A percentile compares a stretch with the other conserved stretches of the same genome.
Evolutionary conservation across 768 basidiomycete genomes (phyloP).

Genomic region (Dacryopinax spathularia): DNA sequence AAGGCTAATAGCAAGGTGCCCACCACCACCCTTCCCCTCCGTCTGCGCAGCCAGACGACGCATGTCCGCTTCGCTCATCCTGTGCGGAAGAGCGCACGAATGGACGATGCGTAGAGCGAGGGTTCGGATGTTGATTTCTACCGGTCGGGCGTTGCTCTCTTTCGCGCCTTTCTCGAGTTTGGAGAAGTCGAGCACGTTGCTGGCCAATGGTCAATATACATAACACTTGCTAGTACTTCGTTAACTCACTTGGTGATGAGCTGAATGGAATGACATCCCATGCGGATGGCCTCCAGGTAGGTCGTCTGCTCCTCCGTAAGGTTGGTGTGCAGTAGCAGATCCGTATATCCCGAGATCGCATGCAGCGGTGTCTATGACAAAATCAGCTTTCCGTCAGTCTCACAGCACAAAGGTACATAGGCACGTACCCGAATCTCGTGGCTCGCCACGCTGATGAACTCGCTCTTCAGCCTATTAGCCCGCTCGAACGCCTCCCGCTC

Average conservation of each 20-base stretch:
- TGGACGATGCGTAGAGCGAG: neutral
- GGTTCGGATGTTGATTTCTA: neutral
- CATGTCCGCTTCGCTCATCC: neutral
- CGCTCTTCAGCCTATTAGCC: neutral
- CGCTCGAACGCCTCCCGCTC: neutral
- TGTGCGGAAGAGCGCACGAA: neutral
- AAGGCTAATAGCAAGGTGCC: neutral
- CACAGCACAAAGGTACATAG: neutral
- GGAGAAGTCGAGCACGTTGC: conserved; percentile 1
- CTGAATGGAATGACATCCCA: neutral
- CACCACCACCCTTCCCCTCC: neutral
- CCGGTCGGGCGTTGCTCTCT: neutral
- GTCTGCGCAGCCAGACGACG: neutral
- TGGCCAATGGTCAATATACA: neutral
- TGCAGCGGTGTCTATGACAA: neutral
- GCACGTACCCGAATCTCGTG: neutral
- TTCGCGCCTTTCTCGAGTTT: neutral
- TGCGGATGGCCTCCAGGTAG: neutral
- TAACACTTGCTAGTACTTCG: neutral
- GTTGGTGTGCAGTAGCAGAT: neutral
- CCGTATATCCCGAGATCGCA: neutral
- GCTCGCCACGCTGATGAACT: neutral
- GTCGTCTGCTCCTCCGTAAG: neutral
- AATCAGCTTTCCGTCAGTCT: neutral
- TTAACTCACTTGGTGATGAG: neutral